These are phyloP conservation scores for Funneliformis caledonium DNA, from an alignment of 371 early-diverging fungal species.

Conservation along the genomic window DNA sequence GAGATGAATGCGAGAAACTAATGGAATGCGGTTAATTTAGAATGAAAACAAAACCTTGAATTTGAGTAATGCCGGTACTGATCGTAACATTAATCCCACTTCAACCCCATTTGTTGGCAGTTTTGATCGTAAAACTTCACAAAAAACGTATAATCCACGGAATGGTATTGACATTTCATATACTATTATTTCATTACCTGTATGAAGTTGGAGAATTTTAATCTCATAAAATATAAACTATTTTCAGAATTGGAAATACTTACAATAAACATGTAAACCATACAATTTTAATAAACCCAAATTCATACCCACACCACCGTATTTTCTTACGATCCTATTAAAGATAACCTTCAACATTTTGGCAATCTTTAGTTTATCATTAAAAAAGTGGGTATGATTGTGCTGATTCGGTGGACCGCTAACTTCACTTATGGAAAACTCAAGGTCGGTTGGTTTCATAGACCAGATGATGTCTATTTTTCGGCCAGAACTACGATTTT, in stretches of 20 bases:
- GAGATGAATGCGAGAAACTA: no score
- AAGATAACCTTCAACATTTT: not conserved
- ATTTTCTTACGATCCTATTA: not conserved
- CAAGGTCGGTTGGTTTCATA: not conserved
- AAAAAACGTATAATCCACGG: not conserved
- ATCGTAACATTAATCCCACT: not conserved
- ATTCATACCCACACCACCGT: not conserved
- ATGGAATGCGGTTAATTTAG: not conserved
- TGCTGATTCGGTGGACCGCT: not conserved
- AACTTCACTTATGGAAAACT: not conserved
- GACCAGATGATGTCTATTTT: conserved; percentile 12
- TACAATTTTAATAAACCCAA: conserved; percentile 8
- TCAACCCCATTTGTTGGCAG: not conserved
- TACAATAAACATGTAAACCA: conserved; percentile 24
- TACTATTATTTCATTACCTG: conserved; percentile 17
- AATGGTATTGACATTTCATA: conserved; percentile 1
- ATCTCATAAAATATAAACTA: not conserved
- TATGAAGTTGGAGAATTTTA: conserved; percentile 17
- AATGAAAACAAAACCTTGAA: conserved; percentile 20
- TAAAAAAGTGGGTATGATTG: not conserved
- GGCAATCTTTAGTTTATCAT: not conserved
- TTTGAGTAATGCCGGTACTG: not conserved
- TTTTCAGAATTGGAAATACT: conserved; percentile 1
- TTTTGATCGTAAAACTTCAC: conserved; percentile 11
- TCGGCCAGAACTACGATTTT: not conserved